These are phyloP conservation scores for Pyrenopolyporus hunteri DNA, from an alignment of 495 filamentous ascomycete species.

Conservation along the genomic window DNA sequence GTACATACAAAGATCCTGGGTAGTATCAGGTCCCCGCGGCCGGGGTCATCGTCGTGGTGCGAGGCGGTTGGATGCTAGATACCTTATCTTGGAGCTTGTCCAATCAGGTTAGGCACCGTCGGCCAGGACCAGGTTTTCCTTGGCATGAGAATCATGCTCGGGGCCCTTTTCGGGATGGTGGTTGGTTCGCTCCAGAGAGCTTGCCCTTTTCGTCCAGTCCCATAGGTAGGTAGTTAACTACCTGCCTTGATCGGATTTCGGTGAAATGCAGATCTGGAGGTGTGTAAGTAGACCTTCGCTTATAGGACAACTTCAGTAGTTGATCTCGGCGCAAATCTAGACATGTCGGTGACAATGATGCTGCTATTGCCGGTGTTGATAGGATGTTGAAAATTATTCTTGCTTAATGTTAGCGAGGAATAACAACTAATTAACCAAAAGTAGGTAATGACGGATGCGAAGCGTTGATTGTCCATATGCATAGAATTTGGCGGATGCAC, in stretches of 20 bases:
- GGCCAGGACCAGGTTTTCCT: conserved; percentile 21
- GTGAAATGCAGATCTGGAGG: conserved; percentile 21
- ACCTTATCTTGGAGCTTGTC: conserved; percentile 31
- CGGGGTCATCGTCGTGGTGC: conserved; percentile 12
- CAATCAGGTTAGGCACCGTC: conserved; percentile 38
- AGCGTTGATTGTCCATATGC: not conserved
- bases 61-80: conserved; percentile 8
- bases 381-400: not conserved
- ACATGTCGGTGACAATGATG: not conserved
- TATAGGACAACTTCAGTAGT: conserved; percentile 8
- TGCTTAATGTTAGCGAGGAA: not conserved
- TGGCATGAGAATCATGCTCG: conserved; percentile 15
- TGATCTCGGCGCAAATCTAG: conserved; percentile 1
- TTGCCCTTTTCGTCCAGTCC: conserved; percentile 28
- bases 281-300: too few species aligned
- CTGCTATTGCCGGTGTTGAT: not conserved
- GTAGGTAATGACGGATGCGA: too few species aligned
- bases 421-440: too few species aligned
- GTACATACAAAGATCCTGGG: conserved; percentile 9
- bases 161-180: conserved; percentile 10
- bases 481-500: not conserved
- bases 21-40: conserved; percentile 8
- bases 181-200: conserved; percentile 21
- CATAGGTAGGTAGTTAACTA: conserved; percentile 1
- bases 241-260: conserved; percentile 36